Percentiles rank a stretch among this genome's conserved stretches.
phyloP scores from a whole-genome alignment of 2,329 filamentous ascomycete genomes.

The Fusarium coicis region DNA sequence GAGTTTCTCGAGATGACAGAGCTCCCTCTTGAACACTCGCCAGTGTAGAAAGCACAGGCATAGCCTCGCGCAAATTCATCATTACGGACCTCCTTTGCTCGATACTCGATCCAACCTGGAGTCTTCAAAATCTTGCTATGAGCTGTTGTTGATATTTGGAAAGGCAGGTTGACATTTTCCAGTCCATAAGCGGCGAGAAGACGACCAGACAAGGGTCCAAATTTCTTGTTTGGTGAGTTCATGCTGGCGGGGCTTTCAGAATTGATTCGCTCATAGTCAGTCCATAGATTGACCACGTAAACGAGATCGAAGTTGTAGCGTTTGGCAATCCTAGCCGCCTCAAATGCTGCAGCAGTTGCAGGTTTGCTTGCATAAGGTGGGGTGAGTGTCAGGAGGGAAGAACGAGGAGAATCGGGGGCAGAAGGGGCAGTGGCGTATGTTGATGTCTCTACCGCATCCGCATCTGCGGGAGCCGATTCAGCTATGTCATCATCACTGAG shows the following conservation, averaged over 20 bases:
- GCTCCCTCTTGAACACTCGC: slow-evolving; percentile 47
- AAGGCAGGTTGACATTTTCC: slow-evolving; percentile 61
- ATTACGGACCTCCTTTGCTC: slow-evolving; percentile 53
- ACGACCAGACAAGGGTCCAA: slow-evolving; percentile 56
- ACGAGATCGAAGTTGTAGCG: slow-evolving; percentile 68
- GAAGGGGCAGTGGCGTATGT: slow-evolving; percentile 35
- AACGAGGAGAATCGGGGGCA: slow-evolving; percentile 38
- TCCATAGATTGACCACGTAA: slow-evolving; percentile 70
- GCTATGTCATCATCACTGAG: slow-evolving; percentile 69
- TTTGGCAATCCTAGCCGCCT: slow-evolving; percentile 65
- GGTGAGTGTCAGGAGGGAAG: slow-evolving; percentile 55
- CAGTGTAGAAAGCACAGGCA: slow-evolving; percentile 63
- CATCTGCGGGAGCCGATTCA: slow-evolving; percentile 51
- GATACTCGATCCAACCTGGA: slow-evolving; percentile 65
- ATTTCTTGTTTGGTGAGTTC: slow-evolving; percentile 14
- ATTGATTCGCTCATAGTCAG: slow-evolving; percentile 43
- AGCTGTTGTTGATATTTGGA: slow-evolving; percentile 61
- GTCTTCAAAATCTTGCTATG: slow-evolving; percentile 62
- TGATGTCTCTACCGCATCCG: slow-evolving; percentile 15
- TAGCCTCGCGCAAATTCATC: slow-evolving; percentile 64
- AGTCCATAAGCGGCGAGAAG: slow-evolving; percentile 67
- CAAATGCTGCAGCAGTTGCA: slow-evolving; percentile 61
- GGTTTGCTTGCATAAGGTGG: slow-evolving; percentile 58
- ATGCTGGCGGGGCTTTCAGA: slow-evolving; percentile 8
- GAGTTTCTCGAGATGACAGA: slow-evolving; percentile 43